Evolutionary conservation across 331 rosid species (phyloP), one percentile per base, ranked within the genome.

Genomic region (Erythrophleum ivorense): DNA sequence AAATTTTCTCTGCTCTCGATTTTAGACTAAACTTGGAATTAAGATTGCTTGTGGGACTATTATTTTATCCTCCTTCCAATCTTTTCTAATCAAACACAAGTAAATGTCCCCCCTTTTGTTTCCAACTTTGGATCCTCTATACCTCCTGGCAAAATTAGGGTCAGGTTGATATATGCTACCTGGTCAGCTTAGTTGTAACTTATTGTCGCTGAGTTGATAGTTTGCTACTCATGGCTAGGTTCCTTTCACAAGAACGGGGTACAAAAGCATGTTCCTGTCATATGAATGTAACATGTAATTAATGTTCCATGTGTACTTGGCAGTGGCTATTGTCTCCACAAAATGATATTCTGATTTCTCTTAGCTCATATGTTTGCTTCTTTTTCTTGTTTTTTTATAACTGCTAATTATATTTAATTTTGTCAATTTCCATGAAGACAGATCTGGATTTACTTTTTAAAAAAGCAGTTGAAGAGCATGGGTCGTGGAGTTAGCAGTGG

Each of bases 401-500:
- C 41, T 41, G 71, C 11, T 80, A 46, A 78, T 62, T 73, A 24
- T 79, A 50, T 83, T 75, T 9, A 41, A 81, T 78, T 16, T 19
- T 73, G 40, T 73, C 63, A 45, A 75, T 80, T 67, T 77, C 40
- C 55, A 53, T 84, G 74, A 67, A 80, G 52, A 57, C 57, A 14
- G 86, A 36, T 69, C 70, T 68, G 19, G 59, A 73, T 75, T 81
- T 80, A 18, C 59, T 71, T 73, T 76, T 67, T 19, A 67, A 71
- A 38, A 75, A 49, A 78, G 52, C 48, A 77, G 77, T 78, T 75
- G 78, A 84, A 82, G 80, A 90, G 53, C 81, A 95, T 95, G 99
- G 99, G 98, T 76, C 99, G 99, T 71, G 99, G 99, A 85, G 90
- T 85, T 84, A 95, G 99, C 90, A 89, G 97, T 21, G 99, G 99